Conservation (phyloP, 164 flowering plant species). For the Aristolochia contorta region DNA sequence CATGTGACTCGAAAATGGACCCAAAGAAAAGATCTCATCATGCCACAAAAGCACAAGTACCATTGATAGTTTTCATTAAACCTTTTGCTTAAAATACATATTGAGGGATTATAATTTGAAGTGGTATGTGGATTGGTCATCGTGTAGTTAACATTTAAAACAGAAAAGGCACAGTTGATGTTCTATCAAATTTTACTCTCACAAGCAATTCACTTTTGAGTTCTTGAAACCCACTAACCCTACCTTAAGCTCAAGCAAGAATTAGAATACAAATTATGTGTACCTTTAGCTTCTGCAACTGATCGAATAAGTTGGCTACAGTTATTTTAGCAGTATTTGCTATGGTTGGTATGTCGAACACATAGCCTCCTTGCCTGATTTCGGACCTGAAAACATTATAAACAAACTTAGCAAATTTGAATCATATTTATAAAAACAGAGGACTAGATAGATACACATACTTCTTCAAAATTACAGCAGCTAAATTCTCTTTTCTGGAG, state of each 20-base stretch:
- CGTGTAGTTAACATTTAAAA: no score
- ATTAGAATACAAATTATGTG: not conserved
- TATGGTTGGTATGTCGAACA: constrained; percentile 73
- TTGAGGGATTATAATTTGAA: no score
- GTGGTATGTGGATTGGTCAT: no score
- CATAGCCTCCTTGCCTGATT: constrained; percentile 64
- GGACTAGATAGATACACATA: constrained; percentile 22
- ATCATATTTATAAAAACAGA: not conserved
- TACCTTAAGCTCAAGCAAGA: not conserved
- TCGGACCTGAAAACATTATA: constrained; percentile 50
- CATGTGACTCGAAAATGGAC: no score
- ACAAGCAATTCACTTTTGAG: no score
- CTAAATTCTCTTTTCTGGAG: constrained; percentile 49
- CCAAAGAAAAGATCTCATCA: no score
- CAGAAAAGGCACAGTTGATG: no score
- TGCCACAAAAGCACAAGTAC: no score
- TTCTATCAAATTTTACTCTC: no score
- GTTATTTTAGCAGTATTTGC: constrained; percentile 58
- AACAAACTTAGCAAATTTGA: constrained; percentile 3
- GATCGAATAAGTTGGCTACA: constrained; percentile 37
- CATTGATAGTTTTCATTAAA: no score
- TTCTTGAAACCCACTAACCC: not conserved
- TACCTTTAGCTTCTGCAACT: constrained; percentile 69
- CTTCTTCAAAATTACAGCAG: constrained; percentile 73
- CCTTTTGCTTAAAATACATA: no score